Evolutionary conservation across 2,329 filamentous ascomycete genomes (phyloP).

Genomic region (Claviceps spartinae): DNA sequence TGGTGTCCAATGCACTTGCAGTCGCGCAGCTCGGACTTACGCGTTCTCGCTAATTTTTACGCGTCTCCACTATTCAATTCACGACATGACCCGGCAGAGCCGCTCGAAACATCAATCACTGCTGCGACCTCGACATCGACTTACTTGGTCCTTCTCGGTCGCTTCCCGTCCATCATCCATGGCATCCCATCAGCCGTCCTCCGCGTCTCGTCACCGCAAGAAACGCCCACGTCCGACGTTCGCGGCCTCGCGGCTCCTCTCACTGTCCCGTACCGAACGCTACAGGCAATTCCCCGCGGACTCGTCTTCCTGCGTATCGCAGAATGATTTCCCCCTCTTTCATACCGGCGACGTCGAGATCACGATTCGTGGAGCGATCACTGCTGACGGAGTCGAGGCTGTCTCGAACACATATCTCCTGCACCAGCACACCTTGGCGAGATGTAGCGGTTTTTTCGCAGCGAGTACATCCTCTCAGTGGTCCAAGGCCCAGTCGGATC

Average conservation of each 20-base stretch:
- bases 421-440: conserved; percentile 73
- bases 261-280: conserved; percentile 47
- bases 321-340: conserved; percentile 90
- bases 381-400: conserved; percentile 35
- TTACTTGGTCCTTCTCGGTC: background rate
- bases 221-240: conserved; percentile 19
- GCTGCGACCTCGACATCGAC: too few relatives aligned
- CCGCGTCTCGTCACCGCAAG: conserved; percentile 2
- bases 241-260: conserved; percentile 50
- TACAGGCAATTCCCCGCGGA: conserved; percentile 74
- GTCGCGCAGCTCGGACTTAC: too few relatives aligned
- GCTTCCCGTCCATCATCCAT: conserved; percentile 40
- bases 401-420: conserved; percentile 70
- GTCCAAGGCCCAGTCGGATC: conserved; percentile 25
- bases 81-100: too few relatives aligned
- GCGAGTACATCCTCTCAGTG: conserved; percentile 71
- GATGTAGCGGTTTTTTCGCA: conserved; percentile 91
- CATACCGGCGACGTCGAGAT: conserved; percentile 92
- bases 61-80: too few relatives aligned
- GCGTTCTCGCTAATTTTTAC: too few relatives aligned
- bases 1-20: too few relatives aligned
- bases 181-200: conserved; percentile 28
- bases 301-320: conserved; percentile 51
- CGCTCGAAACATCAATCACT: too few relatives aligned
- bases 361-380: conserved; percentile 47